Percentiles rank a stretch among this genome's conserved stretches.
These are phyloP conservation scores for Ogataea chonburiensis DNA, from an alignment of 805 yeast species.

Conservation along the genomic window DNA sequence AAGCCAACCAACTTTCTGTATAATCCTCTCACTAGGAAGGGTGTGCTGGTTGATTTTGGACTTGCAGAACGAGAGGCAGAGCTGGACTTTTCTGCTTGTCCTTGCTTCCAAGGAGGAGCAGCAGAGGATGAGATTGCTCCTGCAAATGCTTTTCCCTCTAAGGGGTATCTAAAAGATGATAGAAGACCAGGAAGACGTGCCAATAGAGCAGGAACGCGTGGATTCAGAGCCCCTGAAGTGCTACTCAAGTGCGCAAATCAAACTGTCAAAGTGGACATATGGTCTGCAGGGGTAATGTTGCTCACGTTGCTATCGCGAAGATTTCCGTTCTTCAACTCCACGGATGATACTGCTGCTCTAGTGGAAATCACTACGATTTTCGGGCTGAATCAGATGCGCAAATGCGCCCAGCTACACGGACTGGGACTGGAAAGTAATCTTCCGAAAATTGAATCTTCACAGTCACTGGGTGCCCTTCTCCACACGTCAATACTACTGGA, in stretches of 20 bases:
- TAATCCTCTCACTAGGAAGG: constrained; percentile 63
- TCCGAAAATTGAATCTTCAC: constrained; percentile 46
- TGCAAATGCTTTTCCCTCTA: constrained; percentile 38
- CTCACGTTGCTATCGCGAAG: constrained; percentile 73
- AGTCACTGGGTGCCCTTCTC: constrained; percentile 42
- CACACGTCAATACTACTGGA: constrained; percentile 45
- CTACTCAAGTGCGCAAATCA: constrained; percentile 83
- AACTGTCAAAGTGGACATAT: constrained; percentile 76
- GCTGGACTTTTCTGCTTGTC: constrained; percentile 43
- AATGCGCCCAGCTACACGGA: constrained; percentile 84
- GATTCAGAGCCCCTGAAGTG: constrained; percentile 93
- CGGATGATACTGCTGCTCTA: constrained; percentile 90
- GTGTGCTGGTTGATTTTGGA: constrained; percentile 90
- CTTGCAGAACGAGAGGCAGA: constrained; percentile 67
- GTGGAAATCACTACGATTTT: constrained; percentile 80
- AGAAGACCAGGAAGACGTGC: constrained; percentile 87
- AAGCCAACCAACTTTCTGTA: constrained; percentile 74
- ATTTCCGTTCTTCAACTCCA: constrained; percentile 91
- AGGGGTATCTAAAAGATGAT: constrained; percentile 86
- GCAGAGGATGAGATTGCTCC: constrained; percentile 30
- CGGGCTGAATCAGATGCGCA: constrained; percentile 70
- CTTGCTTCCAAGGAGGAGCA: constrained; percentile 49
- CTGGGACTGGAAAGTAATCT: constrained; percentile 73
- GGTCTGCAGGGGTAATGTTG: constrained; percentile 91
- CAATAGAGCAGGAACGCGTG: constrained; percentile 95